phyloP scores from a whole-genome alignment of 768 basidiomycete species.

The Phanerochaete carnosa region DNA sequence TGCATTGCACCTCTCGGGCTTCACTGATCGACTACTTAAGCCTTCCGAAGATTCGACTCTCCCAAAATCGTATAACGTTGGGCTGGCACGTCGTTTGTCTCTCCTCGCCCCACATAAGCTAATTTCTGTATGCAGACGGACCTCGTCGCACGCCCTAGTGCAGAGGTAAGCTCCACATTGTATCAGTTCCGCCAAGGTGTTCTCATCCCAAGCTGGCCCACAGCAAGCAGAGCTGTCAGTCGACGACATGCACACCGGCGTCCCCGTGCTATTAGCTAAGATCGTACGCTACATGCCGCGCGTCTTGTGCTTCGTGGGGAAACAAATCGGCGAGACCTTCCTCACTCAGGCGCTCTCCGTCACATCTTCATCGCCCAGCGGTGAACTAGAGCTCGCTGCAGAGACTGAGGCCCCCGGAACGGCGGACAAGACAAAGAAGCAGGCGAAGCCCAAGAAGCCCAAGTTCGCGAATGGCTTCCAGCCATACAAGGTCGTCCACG shows the following conservation, averaged over 20 bases:
- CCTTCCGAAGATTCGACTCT: conserved; percentile 61
- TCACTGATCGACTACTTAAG: conserved; percentile 49
- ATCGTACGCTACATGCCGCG: conserved; percentile 53
- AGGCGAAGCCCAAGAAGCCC: conserved; percentile 4
- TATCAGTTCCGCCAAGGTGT: background rate
- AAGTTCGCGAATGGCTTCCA: conserved; percentile 39
- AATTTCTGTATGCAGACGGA: conserved; percentile 58
- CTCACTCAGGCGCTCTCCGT: background rate
- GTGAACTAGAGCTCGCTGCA: background rate
- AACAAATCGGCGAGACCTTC: conserved; percentile 53
- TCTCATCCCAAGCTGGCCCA: background rate
- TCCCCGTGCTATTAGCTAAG: conserved; percentile 59
- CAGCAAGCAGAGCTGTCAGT: conserved; percentile 55
- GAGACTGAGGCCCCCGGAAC: background rate
- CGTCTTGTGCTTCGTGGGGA: conserved; percentile 77
- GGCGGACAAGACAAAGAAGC: background rate
- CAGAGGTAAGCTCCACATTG: conserved; percentile 40
- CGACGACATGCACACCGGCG: conserved; percentile 49
- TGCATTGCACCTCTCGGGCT: conserved; percentile 63
- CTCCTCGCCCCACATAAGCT: background rate
- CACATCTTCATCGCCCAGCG: conserved; percentile 26
- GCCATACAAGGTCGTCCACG: conserved; percentile 46
- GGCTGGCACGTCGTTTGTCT: conserved; percentile 49
- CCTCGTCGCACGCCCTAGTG: conserved; percentile 65
- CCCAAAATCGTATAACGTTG: conserved; percentile 55